Percentiles rank a stretch among this genome's conserved stretches.
phyloP scores from a whole-genome alignment of 139 green algal species.

The Raphidocelis subcapitata region DNA sequence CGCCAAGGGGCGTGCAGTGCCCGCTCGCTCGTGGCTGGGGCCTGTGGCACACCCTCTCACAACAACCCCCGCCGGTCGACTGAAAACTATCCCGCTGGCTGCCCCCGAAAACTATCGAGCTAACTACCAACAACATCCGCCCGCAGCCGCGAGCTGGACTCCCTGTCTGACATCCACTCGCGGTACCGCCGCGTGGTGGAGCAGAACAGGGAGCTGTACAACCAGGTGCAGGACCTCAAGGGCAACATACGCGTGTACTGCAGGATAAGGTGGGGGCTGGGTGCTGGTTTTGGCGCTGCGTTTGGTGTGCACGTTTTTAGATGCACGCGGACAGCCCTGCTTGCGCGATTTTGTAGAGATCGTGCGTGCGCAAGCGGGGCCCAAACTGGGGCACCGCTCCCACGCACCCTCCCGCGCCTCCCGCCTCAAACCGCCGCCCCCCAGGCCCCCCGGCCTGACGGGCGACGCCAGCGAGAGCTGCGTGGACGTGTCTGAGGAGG shows the following conservation, averaged over 20 bases:
- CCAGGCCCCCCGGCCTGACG: constrained; percentile 59
- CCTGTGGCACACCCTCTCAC: background rate
- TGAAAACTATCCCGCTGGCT: background rate
- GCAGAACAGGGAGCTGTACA: constrained; percentile 87
- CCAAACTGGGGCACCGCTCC: too few relatives aligned
- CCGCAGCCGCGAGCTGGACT: constrained; percentile 21
- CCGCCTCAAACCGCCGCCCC: too few relatives aligned
- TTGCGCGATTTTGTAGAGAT: too few relatives aligned
- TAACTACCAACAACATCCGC: background rate
- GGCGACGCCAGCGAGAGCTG: constrained; percentile 52
- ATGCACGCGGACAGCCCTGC: too few relatives aligned
- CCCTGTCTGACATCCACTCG: constrained; percentile 30
- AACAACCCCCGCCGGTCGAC: background rate
- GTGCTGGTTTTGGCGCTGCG: too few relatives aligned
- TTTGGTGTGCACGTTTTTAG: too few relatives aligned
- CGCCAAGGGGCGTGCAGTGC: too few relatives aligned
- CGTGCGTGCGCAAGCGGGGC: too few relatives aligned
- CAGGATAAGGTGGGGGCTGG: constrained; percentile 27
- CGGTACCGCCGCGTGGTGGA: constrained; percentile 36
- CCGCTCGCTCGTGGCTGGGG: background rate
- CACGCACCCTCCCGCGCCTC: too few relatives aligned
- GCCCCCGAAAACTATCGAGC: background rate
- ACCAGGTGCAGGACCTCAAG: constrained; percentile 84
- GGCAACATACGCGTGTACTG: constrained; percentile 90
- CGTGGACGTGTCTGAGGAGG: constrained; percentile 30